Percentiles rank a stretch among this genome's conserved stretches.
phyloP scores from a whole-genome alignment of 2,329 filamentous ascomycete genomes.

The Colletotrichum sp. region DNA sequence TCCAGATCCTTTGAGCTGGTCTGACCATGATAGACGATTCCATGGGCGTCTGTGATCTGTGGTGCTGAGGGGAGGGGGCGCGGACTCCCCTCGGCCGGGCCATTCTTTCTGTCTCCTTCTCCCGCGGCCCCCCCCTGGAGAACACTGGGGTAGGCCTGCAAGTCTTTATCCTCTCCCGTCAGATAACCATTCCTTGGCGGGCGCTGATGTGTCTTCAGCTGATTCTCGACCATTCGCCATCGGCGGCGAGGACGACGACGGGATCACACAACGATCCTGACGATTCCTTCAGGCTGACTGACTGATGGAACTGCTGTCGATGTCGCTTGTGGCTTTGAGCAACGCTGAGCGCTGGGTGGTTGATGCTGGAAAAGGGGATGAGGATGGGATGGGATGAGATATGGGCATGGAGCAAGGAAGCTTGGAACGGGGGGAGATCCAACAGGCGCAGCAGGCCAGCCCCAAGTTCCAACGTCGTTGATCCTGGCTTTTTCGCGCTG shows the following conservation, averaged over 20 bases:
- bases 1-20: background rate
- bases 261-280: background rate
- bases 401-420: background rate
- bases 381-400: background rate
- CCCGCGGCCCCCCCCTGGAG: background rate
- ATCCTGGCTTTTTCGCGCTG: background rate
- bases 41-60: background rate
- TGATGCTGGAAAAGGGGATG: background rate
- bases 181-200: slow-evolving; percentile 16
- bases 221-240: background rate
- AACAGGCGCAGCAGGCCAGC: background rate
- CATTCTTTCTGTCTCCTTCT: background rate
- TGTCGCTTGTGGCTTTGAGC: background rate
- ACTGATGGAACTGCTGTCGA: background rate
- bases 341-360: background rate
- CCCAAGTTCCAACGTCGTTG: background rate
- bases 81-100: background rate
- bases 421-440: background rate
- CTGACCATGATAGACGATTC: background rate
- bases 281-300: background rate
- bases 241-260: background rate
- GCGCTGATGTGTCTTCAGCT: slow-evolving; percentile 3
- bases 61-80: background rate
- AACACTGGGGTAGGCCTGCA: slow-evolving; percentile 16
- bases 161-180: background rate